Evolutionary conservation across 306 rosid genomes (phyloP).

Genomic region (Cucumis melo): DNA sequence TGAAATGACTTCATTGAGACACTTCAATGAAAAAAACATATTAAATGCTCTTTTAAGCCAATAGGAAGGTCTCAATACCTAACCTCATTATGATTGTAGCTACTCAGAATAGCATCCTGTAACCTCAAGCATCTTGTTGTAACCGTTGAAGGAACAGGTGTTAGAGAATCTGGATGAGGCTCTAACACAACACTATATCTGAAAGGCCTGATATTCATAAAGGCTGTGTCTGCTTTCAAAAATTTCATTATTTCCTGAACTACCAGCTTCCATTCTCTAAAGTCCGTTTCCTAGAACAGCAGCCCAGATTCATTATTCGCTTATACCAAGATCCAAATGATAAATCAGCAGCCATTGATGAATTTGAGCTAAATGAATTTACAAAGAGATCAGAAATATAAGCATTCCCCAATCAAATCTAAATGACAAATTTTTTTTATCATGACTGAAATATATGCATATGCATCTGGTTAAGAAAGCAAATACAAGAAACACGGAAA

Average conservation of each 20-base stretch:
- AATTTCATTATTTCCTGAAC: conserved; percentile 77
- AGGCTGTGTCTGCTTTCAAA: conserved; percentile 63
- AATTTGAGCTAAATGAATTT: not conserved
- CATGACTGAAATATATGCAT: not conserved
- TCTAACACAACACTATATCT: conserved; percentile 77
- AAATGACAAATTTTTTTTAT: not conserved
- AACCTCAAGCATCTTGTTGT: conserved; percentile 49
- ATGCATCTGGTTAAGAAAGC: not conserved
- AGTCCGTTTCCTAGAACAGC: conserved; percentile 63
- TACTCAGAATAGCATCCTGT: conserved; percentile 71
- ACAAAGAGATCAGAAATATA: not conserved
- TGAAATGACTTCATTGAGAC: not conserved
- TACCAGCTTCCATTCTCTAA: conserved; percentile 93
- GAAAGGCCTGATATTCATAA: conserved; percentile 80
- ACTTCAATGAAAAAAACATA: conserved; percentile 5
- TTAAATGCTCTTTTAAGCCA: not conserved
- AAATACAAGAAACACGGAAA: not conserved
- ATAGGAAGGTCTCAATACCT: conserved; percentile 12
- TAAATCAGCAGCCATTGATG: conserved; percentile 7
- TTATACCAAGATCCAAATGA: conserved; percentile 13
- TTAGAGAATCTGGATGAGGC: conserved; percentile 59
- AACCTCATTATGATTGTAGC: conserved; percentile 84
- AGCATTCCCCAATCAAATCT: not conserved
- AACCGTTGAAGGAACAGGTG: conserved; percentile 29
- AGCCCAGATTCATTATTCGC: conserved; percentile 21